Conservation (phyloP, 352 stramenopile species). For the Globisporangium spinosum region DNA sequence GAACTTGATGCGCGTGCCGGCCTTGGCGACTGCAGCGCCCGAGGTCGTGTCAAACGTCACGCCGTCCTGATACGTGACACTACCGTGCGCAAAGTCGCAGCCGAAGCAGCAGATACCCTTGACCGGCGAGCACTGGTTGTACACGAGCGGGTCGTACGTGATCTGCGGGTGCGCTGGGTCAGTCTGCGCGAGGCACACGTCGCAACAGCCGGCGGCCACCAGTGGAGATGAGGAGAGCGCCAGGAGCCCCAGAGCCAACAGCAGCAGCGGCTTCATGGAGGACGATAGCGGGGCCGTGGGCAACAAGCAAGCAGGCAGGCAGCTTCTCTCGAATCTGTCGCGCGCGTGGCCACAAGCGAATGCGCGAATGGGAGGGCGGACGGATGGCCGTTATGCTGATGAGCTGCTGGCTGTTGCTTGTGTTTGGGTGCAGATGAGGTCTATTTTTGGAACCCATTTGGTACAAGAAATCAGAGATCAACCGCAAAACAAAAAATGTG, state of each 20-base stretch:
- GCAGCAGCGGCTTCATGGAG: not conserved
- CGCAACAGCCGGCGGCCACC: conserved; percentile 33
- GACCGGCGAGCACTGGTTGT: conserved; percentile 33
- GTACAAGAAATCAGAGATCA: not conserved
- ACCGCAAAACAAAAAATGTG: not conserved
- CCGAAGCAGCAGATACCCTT: conserved; percentile 52
- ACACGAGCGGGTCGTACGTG: conserved; percentile 46
- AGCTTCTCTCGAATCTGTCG: not conserved
- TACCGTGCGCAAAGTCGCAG: conserved; percentile 38
- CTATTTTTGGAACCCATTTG: not conserved
- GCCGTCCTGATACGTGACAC: conserved; percentile 29
- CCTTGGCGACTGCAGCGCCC: conserved; percentile 24
- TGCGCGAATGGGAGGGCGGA: not conserved
- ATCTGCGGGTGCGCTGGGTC: conserved; percentile 28
- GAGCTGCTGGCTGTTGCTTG: not conserved
- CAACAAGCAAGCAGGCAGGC: not conserved
- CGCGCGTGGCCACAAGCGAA: not conserved
- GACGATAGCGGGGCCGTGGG: not conserved
- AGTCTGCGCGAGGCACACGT: conserved; percentile 36
- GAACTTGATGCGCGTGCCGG: conserved; percentile 47
- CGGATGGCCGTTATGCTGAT: not conserved
- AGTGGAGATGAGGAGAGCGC: not conserved
- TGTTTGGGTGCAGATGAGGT: not conserved
- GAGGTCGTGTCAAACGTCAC: conserved; percentile 30
- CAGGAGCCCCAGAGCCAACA: not conserved